These are phyloP conservation scores for Trichoderma parareesei DNA, from an alignment of 495 filamentous ascomycete genomes.

Conservation along the genomic window DNA sequence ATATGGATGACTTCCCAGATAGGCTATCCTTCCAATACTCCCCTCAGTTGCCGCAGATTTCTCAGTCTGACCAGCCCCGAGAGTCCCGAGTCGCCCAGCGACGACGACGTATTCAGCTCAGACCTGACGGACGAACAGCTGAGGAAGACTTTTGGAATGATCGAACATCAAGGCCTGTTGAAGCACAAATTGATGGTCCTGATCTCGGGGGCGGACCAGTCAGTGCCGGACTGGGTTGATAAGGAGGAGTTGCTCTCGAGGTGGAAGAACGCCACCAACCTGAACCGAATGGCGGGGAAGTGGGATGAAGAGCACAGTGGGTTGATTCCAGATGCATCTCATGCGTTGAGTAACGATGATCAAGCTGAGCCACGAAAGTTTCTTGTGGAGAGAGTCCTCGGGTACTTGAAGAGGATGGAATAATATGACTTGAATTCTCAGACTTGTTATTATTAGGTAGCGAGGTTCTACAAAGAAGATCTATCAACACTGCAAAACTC, in stretches of 20 bases:
- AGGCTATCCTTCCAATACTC: conserved; percentile 27
- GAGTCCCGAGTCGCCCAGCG: conserved; percentile 39
- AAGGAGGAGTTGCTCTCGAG: conserved; percentile 49
- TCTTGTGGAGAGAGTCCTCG: conserved; percentile 29
- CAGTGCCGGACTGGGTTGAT: conserved; percentile 52
- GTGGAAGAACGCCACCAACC: conserved; percentile 35
- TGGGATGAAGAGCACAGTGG: conserved; percentile 35
- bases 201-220: conserved; percentile 57
- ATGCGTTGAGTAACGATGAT: conserved; percentile 38
- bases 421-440: no score
- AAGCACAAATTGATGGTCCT: conserved; percentile 34
- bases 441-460: no score
- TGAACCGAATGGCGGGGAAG: conserved; percentile 11
- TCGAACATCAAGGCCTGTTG: conserved; percentile 41
- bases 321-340: conserved; percentile 38
- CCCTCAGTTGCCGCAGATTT: conserved; percentile 53
- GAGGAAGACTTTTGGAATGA: conserved; percentile 51
- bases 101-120: conserved; percentile 72
- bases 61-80: conserved; percentile 51
- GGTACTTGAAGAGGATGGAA: conserved; percentile 17
- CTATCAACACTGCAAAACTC: no score
- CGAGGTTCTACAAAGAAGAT: no score
- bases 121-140: conserved; percentile 54
- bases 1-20: conserved; percentile 37
- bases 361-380: conserved; percentile 36